phyloP scores from a whole-genome alignment of 2,329 filamentous ascomycete species.

The Calonectria pseudoreteaudii region DNA sequence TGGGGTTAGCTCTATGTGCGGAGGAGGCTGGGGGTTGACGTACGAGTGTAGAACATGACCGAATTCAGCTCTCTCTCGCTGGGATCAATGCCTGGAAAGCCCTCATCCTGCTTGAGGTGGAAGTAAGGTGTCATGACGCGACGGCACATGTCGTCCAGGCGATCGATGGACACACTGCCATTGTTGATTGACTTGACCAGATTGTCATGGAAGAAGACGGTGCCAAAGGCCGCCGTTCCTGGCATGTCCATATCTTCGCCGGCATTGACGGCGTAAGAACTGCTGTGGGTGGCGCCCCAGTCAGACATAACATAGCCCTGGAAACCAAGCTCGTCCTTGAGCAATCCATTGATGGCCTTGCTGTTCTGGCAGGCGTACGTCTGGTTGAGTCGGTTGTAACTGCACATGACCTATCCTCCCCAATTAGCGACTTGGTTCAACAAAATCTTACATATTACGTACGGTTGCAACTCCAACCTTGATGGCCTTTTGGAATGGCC shows the following conservation, averaged over 20 bases:
- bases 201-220: neutral
- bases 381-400: conserved; percentile 58
- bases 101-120: conserved; percentile 52
- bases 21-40: neutral
- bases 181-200: neutral
- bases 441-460: neutral
- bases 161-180: neutral
- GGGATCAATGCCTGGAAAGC: conserved; percentile 55
- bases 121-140: neutral
- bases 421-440: neutral
- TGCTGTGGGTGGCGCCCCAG: conserved; percentile 54
- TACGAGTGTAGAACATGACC: neutral
- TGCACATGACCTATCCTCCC: conserved; percentile 51
- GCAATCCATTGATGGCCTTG: conserved; percentile 58
- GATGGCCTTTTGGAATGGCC: conserved; percentile 43
- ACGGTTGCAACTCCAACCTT: conserved; percentile 44
- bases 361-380: conserved; percentile 63
- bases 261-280: conserved; percentile 55
- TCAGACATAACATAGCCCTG: conserved; percentile 59
- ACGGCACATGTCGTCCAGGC: neutral
- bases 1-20: neutral
- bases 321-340: conserved; percentile 63
- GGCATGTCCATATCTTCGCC: conserved; percentile 65
- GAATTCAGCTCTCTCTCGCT: neutral
- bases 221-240: conserved; percentile 35